These are phyloP conservation scores for Scheffersomyces titani DNA, from an alignment of 1,139 yeast species.

Conservation along the genomic window DNA sequence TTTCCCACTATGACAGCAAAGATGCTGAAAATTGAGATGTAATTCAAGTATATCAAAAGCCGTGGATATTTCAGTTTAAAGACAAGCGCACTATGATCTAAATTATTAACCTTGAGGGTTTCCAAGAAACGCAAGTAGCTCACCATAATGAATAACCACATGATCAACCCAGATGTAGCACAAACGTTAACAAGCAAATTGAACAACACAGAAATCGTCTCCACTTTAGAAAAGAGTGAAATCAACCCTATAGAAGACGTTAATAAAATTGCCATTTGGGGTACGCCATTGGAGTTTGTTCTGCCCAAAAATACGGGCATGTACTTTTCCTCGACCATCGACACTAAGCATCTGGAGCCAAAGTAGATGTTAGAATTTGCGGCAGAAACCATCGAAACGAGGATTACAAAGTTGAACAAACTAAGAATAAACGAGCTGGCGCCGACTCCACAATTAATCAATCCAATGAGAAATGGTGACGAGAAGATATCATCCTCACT, in stretches of 20 bases:
- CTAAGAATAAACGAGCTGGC: slow-evolving; percentile 9
- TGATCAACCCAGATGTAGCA: slow-evolving; percentile 25
- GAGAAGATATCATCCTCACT: slow-evolving; percentile 9
- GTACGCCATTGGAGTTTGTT: slow-evolving; percentile 16
- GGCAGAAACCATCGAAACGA: slow-evolving; percentile 24
- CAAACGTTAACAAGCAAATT: slow-evolving; percentile 19
- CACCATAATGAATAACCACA: slow-evolving; percentile 22
- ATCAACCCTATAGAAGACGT: slow-evolving; percentile 21
- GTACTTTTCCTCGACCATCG: slow-evolving; percentile 15
- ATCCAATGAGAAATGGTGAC: slow-evolving; percentile 20
- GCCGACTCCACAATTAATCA: slow-evolving; percentile 7
- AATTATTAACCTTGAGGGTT: slow-evolving; percentile 4
- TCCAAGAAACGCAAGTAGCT: slow-evolving; percentile 14
- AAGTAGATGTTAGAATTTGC: slow-evolving; percentile 30
- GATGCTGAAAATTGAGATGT: slow-evolving; percentile 12
- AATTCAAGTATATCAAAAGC: slow-evolving; percentile 1
- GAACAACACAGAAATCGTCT: slow-evolving; percentile 15
- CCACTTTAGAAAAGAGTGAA: slow-evolving; percentile 14
- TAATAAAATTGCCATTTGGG: slow-evolving; percentile 18
- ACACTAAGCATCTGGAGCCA: slow-evolving; percentile 24
- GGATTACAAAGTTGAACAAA: slow-evolving; percentile 21
- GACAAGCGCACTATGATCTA: not conserved
- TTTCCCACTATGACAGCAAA: slow-evolving; percentile 11
- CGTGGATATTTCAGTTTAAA: slow-evolving; percentile 1
- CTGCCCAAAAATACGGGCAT: slow-evolving; percentile 5